phyloP scores from a whole-genome alignment of 2,329 filamentous ascomycete genomes.

The Thielaviopsis euricoi region DNA sequence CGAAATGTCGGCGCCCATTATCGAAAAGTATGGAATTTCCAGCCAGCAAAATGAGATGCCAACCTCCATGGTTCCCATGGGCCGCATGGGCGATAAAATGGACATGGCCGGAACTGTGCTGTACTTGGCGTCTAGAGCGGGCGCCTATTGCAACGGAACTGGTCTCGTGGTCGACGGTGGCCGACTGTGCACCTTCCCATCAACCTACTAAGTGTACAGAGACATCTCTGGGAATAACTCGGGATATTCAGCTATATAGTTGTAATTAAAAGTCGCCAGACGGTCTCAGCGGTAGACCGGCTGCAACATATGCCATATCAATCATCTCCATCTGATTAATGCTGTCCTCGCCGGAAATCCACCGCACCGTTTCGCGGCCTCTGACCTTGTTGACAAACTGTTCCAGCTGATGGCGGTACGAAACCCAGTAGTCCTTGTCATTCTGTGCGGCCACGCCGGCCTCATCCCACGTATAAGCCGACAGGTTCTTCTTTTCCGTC shows the following conservation, averaged over 20 bases:
- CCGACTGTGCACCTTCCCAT: constrained; percentile 37
- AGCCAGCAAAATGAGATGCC: constrained; percentile 20
- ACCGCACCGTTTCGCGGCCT: constrained; percentile 21
- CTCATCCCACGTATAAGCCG: constrained; percentile 22
- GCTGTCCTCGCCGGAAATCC: constrained; percentile 26
- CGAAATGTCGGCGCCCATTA: constrained; percentile 39
- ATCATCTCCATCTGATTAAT: constrained; percentile 29
- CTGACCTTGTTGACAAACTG: constrained; percentile 30
- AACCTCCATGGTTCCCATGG: constrained; percentile 35
- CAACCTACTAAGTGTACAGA: constrained; percentile 25
- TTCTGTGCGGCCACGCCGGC: constrained; percentile 17
- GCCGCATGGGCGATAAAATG: constrained; percentile 40
- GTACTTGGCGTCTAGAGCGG: constrained; percentile 47
- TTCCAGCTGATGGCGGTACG: constrained; percentile 24
- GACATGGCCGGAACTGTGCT: constrained; percentile 48
- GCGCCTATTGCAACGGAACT: constrained; percentile 49
- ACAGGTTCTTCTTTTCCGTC: constrained; percentile 16
- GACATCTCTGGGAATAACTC: too few relatives aligned
- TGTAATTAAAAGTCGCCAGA: background rate
- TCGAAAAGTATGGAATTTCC: constrained; percentile 23
- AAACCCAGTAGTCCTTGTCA: constrained; percentile 22
- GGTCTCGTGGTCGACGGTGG: constrained; percentile 48
- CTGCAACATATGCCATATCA: constrained; percentile 29
- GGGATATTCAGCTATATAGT: background rate
- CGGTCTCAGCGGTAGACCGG: constrained; percentile 13